These are phyloP conservation scores for Lunularia cruciata DNA, from an alignment of 225 moss, liverwort and hornwort genomes.

Conservation along the genomic window DNA sequence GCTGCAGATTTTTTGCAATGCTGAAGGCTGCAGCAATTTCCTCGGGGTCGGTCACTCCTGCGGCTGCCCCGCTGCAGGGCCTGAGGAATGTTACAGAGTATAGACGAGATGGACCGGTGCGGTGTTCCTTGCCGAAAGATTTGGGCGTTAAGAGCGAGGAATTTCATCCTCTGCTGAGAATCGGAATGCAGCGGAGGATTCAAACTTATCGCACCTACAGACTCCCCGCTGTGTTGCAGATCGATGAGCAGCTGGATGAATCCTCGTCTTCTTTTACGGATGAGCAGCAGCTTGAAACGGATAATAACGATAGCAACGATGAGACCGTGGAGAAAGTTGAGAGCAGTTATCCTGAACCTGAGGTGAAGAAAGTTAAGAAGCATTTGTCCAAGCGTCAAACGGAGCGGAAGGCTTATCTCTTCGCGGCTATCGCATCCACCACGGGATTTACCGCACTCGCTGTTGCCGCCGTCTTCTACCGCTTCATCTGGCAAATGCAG, in stretches of 20 bases:
- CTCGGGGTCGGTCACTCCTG: background rate
- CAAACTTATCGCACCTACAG: background rate
- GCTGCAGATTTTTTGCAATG: constrained; percentile 5
- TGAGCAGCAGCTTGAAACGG: background rate
- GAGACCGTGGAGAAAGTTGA: background rate
- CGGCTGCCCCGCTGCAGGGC: background rate
- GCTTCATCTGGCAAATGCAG: constrained; percentile 92
- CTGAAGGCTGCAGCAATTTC: constrained; percentile 11
- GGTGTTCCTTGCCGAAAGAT: background rate
- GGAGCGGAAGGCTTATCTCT: constrained; percentile 60
- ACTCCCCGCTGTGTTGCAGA: background rate
- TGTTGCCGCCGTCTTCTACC: constrained; percentile 75
- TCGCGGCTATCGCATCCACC: constrained; percentile 87
- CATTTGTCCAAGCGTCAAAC: constrained; percentile 39
- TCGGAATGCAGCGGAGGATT: constrained; percentile 3
- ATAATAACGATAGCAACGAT: background rate
- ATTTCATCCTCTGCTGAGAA: constrained; percentile 1
- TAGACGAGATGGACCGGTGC: background rate
- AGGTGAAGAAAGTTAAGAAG: constrained; percentile 31
- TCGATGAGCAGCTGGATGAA: constrained; percentile 3
- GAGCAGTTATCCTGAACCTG: background rate
- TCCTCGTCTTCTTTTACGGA: background rate
- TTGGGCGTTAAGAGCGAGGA: background rate
- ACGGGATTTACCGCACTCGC: constrained; percentile 67
- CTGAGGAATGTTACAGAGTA: background rate